phyloP scores from a whole-genome alignment of 768 basidiomycete species.

The Tulasnella sp. region DNA sequence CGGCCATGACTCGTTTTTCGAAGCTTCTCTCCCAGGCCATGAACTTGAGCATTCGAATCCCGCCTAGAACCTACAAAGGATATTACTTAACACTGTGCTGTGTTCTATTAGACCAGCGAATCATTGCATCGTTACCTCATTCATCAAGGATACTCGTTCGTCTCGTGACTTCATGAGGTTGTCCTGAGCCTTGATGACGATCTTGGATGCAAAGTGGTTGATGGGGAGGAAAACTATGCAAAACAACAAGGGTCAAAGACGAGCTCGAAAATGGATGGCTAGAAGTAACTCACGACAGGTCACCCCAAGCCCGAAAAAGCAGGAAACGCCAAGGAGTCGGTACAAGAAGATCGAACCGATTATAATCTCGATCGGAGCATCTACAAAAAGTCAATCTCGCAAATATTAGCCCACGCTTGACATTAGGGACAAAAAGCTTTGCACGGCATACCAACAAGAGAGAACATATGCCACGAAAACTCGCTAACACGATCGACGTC shows the following conservation, averaged over 20 bases:
- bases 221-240: conserved; percentile 43
- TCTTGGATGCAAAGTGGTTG: conserved; percentile 74
- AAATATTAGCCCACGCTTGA: no score
- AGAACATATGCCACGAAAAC: conserved; percentile 67
- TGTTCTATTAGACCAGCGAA: neutral
- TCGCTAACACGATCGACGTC: conserved; percentile 86
- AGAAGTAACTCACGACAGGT: conserved; percentile 40
- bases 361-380: conserved; percentile 66
- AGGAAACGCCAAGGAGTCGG: conserved; percentile 62
- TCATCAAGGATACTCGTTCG: conserved; percentile 84
- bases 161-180: conserved; percentile 87
- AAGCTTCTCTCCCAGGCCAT: conserved; percentile 95
- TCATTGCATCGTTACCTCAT: conserved; percentile 42
- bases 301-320: conserved; percentile 65
- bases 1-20: conserved; percentile 56
- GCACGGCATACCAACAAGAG: conserved; percentile 47
- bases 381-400: conserved; percentile 26
- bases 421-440: neutral
- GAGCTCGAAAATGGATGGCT: neutral
- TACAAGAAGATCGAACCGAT: conserved; percentile 71
- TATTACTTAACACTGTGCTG: neutral
- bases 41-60: conserved; percentile 91
- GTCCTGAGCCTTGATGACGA: conserved; percentile 67
- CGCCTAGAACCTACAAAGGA: conserved; percentile 53
- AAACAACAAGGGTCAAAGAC: neutral